Conservation (phyloP, 1,284 basidiomycete genomes). For the Boletellus dicymbophilus region DNA sequence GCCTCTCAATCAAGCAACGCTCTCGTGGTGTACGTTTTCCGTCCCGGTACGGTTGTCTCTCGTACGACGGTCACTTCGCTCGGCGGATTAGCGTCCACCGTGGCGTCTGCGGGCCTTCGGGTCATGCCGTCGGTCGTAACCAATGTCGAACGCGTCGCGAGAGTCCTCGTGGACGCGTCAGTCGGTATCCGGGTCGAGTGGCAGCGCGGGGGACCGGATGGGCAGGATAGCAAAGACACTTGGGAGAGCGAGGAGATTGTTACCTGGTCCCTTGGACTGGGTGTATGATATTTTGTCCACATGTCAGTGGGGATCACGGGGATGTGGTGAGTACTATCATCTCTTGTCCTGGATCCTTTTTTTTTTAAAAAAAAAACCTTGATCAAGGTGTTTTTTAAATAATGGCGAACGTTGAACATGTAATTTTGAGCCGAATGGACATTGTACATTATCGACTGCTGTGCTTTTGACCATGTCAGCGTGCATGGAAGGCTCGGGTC, state of each 20-base stretch:
- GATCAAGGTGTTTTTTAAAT: no score
- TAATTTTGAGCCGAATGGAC: no score
- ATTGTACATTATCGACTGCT: no score
- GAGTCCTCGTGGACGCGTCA: constrained; percentile 27
- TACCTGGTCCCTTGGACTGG: constrained; percentile 23
- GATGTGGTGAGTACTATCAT: no score
- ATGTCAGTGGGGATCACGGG: no score
- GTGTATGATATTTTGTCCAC: constrained; percentile 17
- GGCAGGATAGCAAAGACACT: constrained; percentile 18
- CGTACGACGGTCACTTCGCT: constrained; percentile 15
- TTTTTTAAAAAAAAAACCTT: no score
- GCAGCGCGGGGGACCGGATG: constrained; percentile 17
- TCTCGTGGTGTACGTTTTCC: constrained; percentile 19
- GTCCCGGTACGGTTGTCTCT: constrained; percentile 23
- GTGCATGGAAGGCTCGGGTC: no score
- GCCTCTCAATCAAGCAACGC: constrained; percentile 15
- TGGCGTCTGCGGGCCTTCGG: constrained; percentile 21
- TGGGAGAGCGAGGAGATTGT: constrained; percentile 32
- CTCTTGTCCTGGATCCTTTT: no score
- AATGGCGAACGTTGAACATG: no score
- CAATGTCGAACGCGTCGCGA: constrained; percentile 21
- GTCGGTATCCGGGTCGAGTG: constrained; percentile 31
- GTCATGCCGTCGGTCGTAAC: constrained; percentile 25
- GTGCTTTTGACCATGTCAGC: no score
- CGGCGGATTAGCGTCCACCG: constrained; percentile 16